Evolutionary conservation across 768 basidiomycete species (phyloP).

Genomic region (Gyrodon lividus): DNA sequence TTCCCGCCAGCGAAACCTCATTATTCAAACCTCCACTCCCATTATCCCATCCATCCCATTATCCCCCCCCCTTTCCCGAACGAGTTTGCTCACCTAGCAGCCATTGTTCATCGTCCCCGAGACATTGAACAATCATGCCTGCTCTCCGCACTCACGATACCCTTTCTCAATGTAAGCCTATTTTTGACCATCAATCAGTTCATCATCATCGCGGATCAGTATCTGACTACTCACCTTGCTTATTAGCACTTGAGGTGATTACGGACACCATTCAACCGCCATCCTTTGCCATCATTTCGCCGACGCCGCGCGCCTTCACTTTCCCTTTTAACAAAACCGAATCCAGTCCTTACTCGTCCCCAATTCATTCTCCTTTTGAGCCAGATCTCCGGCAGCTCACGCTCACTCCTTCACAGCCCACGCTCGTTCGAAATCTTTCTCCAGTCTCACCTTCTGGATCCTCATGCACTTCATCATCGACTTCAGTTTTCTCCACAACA

Average conservation of each 20-base stretch:
- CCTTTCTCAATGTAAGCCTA: conserved; percentile 47
- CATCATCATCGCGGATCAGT: conserved; percentile 1
- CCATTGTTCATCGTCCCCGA: conserved; percentile 30
- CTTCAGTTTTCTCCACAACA: conserved; percentile 42
- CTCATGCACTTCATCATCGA: conserved; percentile 36
- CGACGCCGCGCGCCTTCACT: conserved; percentile 55
- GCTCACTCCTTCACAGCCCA: conserved; percentile 43
- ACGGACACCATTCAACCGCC: conserved; percentile 61
- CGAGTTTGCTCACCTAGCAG: conserved; percentile 36
- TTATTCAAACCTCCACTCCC: conserved; percentile 33
- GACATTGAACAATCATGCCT: conserved; percentile 59
- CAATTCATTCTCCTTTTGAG: conserved; percentile 71
- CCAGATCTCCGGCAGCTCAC: conserved; percentile 53
- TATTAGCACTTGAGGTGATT: conserved; percentile 71
- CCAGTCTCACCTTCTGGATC: conserved; percentile 35
- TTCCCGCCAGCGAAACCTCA: conserved; percentile 45
- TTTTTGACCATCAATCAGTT: background rate
- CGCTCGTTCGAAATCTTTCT: conserved; percentile 40
- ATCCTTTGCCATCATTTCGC: conserved; percentile 53
- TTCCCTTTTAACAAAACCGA: conserved; percentile 40
- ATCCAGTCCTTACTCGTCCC: conserved; percentile 64
- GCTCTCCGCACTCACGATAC: conserved; percentile 78
- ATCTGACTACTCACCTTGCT: conserved; percentile 15
- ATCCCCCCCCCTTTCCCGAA: conserved; percentile 33
- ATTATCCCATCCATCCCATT: conserved; percentile 27